These are phyloP conservation scores for Fusarium domesticum DNA, from an alignment of 2,329 filamentous ascomycete species.

Conservation along the genomic window DNA sequence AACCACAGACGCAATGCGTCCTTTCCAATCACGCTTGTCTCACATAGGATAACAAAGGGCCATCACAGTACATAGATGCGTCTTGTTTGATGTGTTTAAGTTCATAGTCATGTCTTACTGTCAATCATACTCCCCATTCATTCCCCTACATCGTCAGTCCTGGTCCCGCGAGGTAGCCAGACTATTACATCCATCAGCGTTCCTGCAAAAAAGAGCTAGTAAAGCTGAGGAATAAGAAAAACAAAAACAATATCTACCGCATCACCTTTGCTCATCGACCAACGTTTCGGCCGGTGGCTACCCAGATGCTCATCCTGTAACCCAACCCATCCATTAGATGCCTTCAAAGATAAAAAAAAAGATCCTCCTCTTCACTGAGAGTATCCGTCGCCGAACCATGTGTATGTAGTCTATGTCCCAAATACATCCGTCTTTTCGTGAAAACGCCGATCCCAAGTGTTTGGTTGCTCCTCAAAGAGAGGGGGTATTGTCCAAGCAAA, in stretches of 20 bases:
- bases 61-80: no score
- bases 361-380: slow-evolving; percentile 14
- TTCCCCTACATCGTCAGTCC: slow-evolving; percentile 26
- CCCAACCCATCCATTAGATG: slow-evolving; percentile 20
- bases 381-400: slow-evolving; percentile 18
- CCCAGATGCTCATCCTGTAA: slow-evolving; percentile 13
- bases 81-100: slow-evolving; percentile 1
- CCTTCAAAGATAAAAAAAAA: slow-evolving; percentile 4
- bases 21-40: no score
- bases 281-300: slow-evolving; percentile 8
- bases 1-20: no score
- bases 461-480: slow-evolving; percentile 14
- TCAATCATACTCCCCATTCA: slow-evolving; percentile 10
- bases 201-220: background rate
- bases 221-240: slow-evolving; percentile 15
- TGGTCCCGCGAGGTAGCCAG: slow-evolving; percentile 26
- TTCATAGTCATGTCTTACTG: slow-evolving; percentile 18
- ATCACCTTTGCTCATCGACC: slow-evolving; percentile 5
- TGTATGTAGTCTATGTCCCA: slow-evolving; percentile 22
- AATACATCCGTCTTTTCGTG: slow-evolving; percentile 17
- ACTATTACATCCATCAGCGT: slow-evolving; percentile 12
- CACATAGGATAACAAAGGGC: no score
- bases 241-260: slow-evolving; percentile 10
- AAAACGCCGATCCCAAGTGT: slow-evolving; percentile 25
- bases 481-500: slow-evolving; percentile 20